phyloP scores from a whole-genome alignment of 2,329 filamentous ascomycete species.

The Escovopsis weberi region DNA sequence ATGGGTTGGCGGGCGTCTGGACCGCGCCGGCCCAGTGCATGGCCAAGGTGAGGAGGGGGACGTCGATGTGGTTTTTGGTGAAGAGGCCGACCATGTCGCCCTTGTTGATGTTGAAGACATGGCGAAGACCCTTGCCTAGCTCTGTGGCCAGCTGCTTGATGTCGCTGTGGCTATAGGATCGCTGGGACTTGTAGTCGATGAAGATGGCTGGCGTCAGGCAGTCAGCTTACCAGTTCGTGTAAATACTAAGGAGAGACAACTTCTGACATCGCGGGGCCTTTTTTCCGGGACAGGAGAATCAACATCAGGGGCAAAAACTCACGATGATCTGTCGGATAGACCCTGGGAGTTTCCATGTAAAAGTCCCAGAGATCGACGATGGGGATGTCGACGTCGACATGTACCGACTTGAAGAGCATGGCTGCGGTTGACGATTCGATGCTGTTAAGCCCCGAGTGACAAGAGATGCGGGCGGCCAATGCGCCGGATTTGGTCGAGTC shows the following conservation, averaged over 20 bases:
- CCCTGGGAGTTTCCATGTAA: slow-evolving; percentile 54
- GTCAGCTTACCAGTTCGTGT: not conserved
- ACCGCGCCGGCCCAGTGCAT: slow-evolving; percentile 71
- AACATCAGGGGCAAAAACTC: slow-evolving; percentile 8
- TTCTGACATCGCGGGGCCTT: too few relatives aligned
- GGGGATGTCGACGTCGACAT: slow-evolving; percentile 53
- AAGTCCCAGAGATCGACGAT: slow-evolving; percentile 65
- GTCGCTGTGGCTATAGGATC: slow-evolving; percentile 55
- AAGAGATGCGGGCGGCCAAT: too few relatives aligned
- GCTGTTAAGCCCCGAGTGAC: too few relatives aligned
- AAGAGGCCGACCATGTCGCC: slow-evolving; percentile 74
- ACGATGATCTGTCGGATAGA: slow-evolving; percentile 65
- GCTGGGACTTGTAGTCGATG: slow-evolving; percentile 55
- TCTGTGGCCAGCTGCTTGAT: slow-evolving; percentile 49
- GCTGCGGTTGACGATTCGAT: not conserved
- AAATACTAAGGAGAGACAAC: too few relatives aligned
- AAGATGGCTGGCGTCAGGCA: slow-evolving; percentile 48
- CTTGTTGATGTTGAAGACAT: slow-evolving; percentile 62
- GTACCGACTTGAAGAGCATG: slow-evolving; percentile 63
- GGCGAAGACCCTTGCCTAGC: slow-evolving; percentile 70
- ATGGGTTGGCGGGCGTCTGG: slow-evolving; percentile 75
- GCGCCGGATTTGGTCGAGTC: too few relatives aligned
- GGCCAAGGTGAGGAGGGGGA: slow-evolving; percentile 62
- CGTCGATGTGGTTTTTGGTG: slow-evolving; percentile 78
- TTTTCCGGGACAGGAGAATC: too few relatives aligned